phyloP scores from a whole-genome alignment of 805 yeast genomes.

The Brettanomyces sp. region DNA sequence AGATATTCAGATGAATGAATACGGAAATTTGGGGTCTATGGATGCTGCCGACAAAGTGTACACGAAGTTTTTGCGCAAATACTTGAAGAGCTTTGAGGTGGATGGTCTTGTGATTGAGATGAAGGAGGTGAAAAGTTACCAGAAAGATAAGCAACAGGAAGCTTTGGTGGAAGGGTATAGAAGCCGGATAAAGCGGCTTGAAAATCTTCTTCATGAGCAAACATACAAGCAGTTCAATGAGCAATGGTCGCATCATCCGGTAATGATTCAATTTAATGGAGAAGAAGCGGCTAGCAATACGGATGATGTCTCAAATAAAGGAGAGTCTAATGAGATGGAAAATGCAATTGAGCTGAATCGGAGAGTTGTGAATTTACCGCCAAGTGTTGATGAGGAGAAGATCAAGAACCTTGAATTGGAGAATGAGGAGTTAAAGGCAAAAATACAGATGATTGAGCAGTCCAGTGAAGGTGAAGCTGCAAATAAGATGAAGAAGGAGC shows the following conservation, averaged over 20 bases:
- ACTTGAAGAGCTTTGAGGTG: slow-evolving; percentile 35
- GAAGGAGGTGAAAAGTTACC: slow-evolving; percentile 24
- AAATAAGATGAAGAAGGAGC: slow-evolving; percentile 8
- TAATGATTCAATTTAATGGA: neutral
- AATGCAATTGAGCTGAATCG: slow-evolving; percentile 13
- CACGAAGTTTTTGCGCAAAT: slow-evolving; percentile 31
- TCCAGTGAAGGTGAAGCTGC: slow-evolving; percentile 8
- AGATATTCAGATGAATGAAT: neutral
- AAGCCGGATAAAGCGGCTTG: slow-evolving; percentile 65
- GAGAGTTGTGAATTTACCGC: slow-evolving; percentile 19
- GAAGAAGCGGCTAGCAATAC: slow-evolving; percentile 3
- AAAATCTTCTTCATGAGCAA: slow-evolving; percentile 66
- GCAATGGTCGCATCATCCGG: slow-evolving; percentile 21
- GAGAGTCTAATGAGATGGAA: slow-evolving; percentile 4
- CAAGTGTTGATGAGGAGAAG: slow-evolving; percentile 19
- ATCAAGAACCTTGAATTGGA: slow-evolving; percentile 14
- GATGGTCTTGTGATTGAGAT: slow-evolving; percentile 23
- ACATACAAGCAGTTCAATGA: slow-evolving; percentile 45
- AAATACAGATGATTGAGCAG: slow-evolving; percentile 8
- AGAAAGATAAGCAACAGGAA: slow-evolving; percentile 8
- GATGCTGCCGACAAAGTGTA: slow-evolving; percentile 25
- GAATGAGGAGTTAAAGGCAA: slow-evolving; percentile 13
- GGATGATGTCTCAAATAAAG: neutral
- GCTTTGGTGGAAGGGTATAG: slow-evolving; percentile 55
- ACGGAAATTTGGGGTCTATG: slow-evolving; percentile 22